phyloP scores from a whole-genome alignment of 129 eudicot species.

The Logfia minima region DNA sequence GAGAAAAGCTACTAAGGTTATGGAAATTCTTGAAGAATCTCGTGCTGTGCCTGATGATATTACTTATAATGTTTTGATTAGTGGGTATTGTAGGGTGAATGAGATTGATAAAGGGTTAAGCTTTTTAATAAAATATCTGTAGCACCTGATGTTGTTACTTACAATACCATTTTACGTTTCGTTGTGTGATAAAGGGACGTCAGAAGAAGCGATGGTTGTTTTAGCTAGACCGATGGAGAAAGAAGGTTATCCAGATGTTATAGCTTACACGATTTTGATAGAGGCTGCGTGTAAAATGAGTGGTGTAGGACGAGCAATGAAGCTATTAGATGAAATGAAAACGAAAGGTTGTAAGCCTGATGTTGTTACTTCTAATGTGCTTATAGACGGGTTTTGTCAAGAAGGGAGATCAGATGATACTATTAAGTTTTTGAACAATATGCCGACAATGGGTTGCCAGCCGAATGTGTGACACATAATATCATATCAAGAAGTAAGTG shows the following conservation, averaged over 20 bases:
- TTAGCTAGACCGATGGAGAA: slow-evolving; percentile 57
- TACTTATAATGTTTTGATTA: slow-evolving; percentile 73
- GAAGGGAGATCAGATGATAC: slow-evolving; percentile 84
- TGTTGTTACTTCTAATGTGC: slow-evolving; percentile 84
- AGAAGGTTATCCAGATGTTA: slow-evolving; percentile 75
- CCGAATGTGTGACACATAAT: slow-evolving; percentile 82
- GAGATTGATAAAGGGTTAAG: slow-evolving; percentile 61
- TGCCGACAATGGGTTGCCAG: slow-evolving; percentile 69
- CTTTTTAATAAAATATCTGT: slow-evolving; percentile 72
- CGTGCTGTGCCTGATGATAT: slow-evolving; percentile 89
- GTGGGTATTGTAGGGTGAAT: slow-evolving; percentile 74
- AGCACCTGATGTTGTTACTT: slow-evolving; percentile 81
- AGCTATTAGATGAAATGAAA: slow-evolving; percentile 82
- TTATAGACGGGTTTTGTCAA: slow-evolving; percentile 73
- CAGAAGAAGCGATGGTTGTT: slow-evolving; percentile 69
- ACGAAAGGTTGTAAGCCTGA: slow-evolving; percentile 79
- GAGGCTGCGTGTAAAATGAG: slow-evolving; percentile 75
- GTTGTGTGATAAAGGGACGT: slow-evolving; percentile 69
- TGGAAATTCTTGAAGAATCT: slow-evolving; percentile 81
- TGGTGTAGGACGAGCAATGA: slow-evolving; percentile 86
- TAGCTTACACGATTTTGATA: slow-evolving; percentile 81
- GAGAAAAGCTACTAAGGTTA: slow-evolving; percentile 61
- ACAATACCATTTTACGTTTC: slow-evolving; percentile 65
- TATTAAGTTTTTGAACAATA: slow-evolving; percentile 57
- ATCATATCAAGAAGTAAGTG: slow-evolving; percentile 70